phyloP scores from a whole-genome alignment of 176 grass and related monocot species.

The Lolium rigidum region DNA sequence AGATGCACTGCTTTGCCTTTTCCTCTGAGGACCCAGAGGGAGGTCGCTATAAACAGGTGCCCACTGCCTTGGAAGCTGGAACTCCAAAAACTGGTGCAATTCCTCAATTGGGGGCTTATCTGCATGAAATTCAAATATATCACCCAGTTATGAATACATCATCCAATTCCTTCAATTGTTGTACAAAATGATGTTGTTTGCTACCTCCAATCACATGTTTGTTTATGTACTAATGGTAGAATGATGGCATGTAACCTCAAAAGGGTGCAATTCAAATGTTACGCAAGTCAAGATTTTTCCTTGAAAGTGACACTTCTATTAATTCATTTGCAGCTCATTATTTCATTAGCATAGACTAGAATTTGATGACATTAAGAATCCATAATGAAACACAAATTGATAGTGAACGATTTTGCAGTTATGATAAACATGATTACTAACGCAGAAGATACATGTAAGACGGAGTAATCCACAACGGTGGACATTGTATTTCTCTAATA shows the following conservation, averaged over 20 bases:
- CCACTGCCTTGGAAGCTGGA: slow-evolving; percentile 97
- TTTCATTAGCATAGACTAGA: background rate
- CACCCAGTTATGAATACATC: slow-evolving; percentile 24
- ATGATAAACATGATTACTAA: background rate
- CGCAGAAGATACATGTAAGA: no score
- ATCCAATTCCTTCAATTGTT: background rate
- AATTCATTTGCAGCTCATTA: slow-evolving; percentile 19
- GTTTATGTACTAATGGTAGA: background rate
- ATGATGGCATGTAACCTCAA: background rate
- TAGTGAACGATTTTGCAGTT: background rate
- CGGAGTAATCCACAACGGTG: no score
- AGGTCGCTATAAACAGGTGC: slow-evolving; percentile 93
- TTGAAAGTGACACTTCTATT: background rate
- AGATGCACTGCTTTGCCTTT: slow-evolving; percentile 76
- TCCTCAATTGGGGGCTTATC: slow-evolving; percentile 95
- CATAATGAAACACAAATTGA: background rate
- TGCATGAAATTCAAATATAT: slow-evolving; percentile 48
- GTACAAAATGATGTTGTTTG: background rate
- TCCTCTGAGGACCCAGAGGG: slow-evolving; percentile 89
- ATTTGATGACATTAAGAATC: background rate
- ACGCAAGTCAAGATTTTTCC: background rate
- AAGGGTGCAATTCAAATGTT: background rate
- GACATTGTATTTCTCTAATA: no score
- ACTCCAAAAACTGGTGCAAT: slow-evolving; percentile 95
- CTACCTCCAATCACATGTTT: background rate